phyloP scores from a whole-genome alignment of 441 rosid genomes.

The Biscutella auriculata region DNA sequence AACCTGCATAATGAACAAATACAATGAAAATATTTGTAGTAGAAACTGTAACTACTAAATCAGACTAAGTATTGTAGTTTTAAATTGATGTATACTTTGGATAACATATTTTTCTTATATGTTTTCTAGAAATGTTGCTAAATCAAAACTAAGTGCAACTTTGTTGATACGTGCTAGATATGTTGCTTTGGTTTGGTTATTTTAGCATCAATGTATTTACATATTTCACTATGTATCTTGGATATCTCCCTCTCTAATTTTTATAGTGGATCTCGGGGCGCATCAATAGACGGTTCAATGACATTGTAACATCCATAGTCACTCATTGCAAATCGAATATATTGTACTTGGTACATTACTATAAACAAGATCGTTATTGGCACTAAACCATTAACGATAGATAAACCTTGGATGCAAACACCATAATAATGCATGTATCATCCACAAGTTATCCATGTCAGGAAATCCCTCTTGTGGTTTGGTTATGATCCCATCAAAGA shows the following conservation, averaged over 20 bases:
- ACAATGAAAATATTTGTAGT: not conserved
- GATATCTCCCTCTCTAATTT: slow-evolving; percentile 62
- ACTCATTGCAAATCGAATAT: slow-evolving; percentile 77
- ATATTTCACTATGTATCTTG: slow-evolving; percentile 39
- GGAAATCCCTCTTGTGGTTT: too few relatives aligned
- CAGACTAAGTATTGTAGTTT: not conserved
- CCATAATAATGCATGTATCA: too few relatives aligned
- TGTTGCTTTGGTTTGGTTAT: not conserved
- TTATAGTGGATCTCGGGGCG: slow-evolving; percentile 78
- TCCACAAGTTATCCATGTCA: too few relatives aligned
- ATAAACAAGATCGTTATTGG: not conserved
- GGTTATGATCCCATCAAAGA: too few relatives aligned
- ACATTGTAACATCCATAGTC: slow-evolving; percentile 78
- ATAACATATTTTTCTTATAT: not conserved
- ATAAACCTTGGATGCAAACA: not conserved
- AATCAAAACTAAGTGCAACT: not conserved
- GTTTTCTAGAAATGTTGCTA: not conserved
- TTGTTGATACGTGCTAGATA: not conserved
- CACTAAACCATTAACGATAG: not conserved
- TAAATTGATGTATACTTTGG: not conserved
- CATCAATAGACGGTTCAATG: slow-evolving; percentile 84
- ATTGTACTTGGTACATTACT: slow-evolving; percentile 35
- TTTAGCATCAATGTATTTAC: not conserved
- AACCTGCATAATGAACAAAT: slow-evolving; percentile 36
- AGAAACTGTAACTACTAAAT: not conserved